Conservation (phyloP, 176 grass and related monocot species). For the Cymbopogon citratus region DNA sequence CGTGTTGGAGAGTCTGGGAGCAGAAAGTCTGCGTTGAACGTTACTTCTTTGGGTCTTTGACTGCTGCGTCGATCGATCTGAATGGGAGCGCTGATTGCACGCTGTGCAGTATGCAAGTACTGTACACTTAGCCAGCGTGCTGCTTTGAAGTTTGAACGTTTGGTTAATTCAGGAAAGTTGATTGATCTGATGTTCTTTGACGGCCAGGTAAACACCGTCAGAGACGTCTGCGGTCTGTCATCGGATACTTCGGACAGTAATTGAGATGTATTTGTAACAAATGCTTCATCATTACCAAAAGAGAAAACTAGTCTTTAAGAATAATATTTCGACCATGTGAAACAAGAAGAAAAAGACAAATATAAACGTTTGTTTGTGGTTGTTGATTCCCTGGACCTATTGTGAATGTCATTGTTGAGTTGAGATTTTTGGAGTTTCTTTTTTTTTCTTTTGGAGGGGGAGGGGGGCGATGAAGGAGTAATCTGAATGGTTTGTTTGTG, state of each 20-base stretch:
- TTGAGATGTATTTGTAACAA: not conserved
- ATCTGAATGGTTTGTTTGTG: not conserved
- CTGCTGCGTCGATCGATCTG: not conserved
- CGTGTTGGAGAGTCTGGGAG: not conserved
- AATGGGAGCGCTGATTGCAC: not conserved
- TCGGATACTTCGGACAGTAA: not conserved
- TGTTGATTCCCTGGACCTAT: not conserved
- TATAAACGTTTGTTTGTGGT: not conserved
- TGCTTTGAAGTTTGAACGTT: not conserved
- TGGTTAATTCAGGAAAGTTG: not conserved
- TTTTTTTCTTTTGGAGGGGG: not conserved
- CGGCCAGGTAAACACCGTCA: not conserved
- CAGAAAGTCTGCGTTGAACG: constrained; percentile 14
- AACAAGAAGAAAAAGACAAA: not conserved
- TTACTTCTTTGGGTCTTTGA: constrained; percentile 17
- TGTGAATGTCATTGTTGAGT: not conserved
- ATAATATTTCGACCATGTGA: not conserved
- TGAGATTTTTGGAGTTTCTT: not conserved
- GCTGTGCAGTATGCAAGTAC: not conserved
- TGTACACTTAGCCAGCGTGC: not conserved
- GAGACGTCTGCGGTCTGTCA: not conserved
- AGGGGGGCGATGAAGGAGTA: not conserved
- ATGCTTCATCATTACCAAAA: no score
- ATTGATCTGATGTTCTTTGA: not conserved
- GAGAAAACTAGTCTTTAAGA: not conserved